Conservation (phyloP, 78 protist genomes). For the Dictyostelium purpureum region DNA sequence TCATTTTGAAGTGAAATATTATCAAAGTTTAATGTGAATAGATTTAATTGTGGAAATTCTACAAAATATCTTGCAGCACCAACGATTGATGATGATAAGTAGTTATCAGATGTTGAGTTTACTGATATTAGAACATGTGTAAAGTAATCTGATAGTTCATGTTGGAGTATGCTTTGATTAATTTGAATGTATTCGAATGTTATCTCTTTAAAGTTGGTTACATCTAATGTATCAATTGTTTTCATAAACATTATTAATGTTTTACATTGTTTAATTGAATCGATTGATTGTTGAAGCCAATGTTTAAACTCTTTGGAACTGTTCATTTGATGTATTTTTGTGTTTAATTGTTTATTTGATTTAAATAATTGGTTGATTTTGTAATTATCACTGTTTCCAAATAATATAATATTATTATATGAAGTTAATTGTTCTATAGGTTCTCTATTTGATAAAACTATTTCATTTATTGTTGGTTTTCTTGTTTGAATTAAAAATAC, state of each 20-base stretch:
- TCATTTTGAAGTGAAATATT: background rate
- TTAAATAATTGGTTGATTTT: no score
- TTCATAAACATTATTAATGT: background rate
- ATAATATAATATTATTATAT: no score
- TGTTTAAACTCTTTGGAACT: no score
- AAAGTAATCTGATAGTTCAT: background rate
- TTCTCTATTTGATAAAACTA: background rate
- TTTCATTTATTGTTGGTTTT: constrained; percentile 11
- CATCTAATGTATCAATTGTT: background rate
- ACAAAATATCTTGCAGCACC: constrained; percentile 9
- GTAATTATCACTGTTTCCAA: no score
- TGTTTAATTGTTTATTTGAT: no score
- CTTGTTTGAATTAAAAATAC: background rate
- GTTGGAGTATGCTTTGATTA: constrained; percentile 27
- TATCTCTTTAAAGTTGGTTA: background rate
- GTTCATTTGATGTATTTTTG: no score
- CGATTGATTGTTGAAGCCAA: no score
- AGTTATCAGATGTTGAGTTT: background rate
- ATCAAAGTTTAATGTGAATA: background rate
- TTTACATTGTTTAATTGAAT: background rate
- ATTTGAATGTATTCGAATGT: constrained; percentile 30
- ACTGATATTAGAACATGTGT: background rate
- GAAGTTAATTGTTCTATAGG: no score
- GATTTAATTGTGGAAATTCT: background rate
- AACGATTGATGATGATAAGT: background rate